Conservation (phyloP, 2,329 filamentous ascomycete species). For the Cordyceps fumosorosea region DNA sequence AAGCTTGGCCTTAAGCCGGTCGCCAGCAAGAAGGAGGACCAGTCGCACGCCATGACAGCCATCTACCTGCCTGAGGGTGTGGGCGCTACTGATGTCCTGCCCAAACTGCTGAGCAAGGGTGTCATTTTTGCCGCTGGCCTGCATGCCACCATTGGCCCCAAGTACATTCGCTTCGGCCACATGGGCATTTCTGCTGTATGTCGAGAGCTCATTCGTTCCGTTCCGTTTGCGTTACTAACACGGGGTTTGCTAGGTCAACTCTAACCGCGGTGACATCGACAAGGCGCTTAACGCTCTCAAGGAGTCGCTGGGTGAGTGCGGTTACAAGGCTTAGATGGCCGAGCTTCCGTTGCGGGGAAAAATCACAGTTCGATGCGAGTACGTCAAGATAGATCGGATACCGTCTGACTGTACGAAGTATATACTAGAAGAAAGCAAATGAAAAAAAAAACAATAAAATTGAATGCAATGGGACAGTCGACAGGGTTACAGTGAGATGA, state of each 20-base stretch:
- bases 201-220: slow-evolving; percentile 16
- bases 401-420: slow-evolving; percentile 1
- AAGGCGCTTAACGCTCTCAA: slow-evolving; percentile 74
- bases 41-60: slow-evolving; percentile 96
- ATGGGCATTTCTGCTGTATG: slow-evolving; percentile 88
- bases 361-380: neutral
- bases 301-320: slow-evolving; percentile 67
- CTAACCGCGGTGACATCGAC: slow-evolving; percentile 72
- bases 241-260: slow-evolving; percentile 48
- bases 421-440: neutral
- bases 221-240: slow-evolving; percentile 17
- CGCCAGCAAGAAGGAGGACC: slow-evolving; percentile 76
- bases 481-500: neutral
- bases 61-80: slow-evolving; percentile 88
- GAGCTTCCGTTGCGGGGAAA: neutral
- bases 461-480: neutral
- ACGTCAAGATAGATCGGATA: neutral
- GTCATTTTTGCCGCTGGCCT: slow-evolving; percentile 93
- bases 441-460: neutral
- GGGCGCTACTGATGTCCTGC: slow-evolving; percentile 74
- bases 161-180: slow-evolving; percentile 93
- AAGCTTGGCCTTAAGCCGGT: slow-evolving; percentile 83
- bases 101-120: slow-evolving; percentile 76
- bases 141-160: slow-evolving; percentile 89
- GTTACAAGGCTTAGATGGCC: slow-evolving; percentile 36